phyloP scores from a whole-genome alignment of 129 eudicot species.

The Logfia minima region DNA sequence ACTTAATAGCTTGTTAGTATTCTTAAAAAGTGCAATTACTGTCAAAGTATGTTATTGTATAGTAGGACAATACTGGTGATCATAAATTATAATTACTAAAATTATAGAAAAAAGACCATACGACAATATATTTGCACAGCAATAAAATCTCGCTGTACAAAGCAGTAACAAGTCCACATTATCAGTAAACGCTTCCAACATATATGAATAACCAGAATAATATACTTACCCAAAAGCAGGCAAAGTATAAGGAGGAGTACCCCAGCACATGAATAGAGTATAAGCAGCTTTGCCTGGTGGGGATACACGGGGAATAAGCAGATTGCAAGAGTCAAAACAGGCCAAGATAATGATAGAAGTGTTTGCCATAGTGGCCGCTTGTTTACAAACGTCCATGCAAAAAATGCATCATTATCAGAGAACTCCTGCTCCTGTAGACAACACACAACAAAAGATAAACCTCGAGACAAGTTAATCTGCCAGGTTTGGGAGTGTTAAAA shows the following conservation, averaged over 20 bases:
- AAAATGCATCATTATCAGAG: conserved; percentile 92
- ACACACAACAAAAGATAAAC: conserved; percentile 20
- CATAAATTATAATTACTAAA: neutral
- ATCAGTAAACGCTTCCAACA: conserved; percentile 1
- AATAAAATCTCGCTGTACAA: neutral
- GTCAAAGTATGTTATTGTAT: neutral
- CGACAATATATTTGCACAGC: neutral
- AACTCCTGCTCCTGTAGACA: conserved; percentile 76
- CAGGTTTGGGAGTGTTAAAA: neutral
- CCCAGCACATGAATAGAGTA: conserved; percentile 93
- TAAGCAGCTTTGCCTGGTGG: conserved; percentile 75
- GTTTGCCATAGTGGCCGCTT: conserved; percentile 96
- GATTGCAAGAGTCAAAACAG: conserved; percentile 92
- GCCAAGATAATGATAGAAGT: conserved; percentile 91
- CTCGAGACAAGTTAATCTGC: conserved; percentile 6
- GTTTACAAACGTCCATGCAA: conserved; percentile 96
- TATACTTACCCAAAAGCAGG: conserved; percentile 69
- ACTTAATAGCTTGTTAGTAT: neutral
- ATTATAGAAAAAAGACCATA: neutral
- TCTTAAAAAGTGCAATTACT: neutral
- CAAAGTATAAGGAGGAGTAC: conserved; percentile 85
- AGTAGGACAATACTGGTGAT: neutral
- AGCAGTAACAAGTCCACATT: conserved; percentile 12
- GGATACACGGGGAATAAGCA: conserved; percentile 99
- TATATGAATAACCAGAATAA: neutral